A percentile compares a stretch with the other conserved stretches of the same genome.
Conservation (phyloP, 2,329 filamentous ascomycete species). For the Colletotrichum magnum region DNA sequence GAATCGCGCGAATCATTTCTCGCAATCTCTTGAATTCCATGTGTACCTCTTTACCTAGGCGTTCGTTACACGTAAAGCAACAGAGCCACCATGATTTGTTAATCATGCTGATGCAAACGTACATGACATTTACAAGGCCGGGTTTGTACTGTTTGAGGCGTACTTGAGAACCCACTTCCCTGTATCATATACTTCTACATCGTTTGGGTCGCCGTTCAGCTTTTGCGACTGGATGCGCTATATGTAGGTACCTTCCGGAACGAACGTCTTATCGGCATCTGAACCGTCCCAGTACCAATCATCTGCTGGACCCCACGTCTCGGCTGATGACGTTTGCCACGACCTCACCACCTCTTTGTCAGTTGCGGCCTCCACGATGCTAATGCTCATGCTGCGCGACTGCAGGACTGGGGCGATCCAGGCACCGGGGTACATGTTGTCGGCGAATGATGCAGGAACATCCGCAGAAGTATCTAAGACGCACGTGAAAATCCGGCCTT, state of each 20-base stretch:
- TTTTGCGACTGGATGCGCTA: slow-evolving; percentile 16
- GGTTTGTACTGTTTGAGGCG: background rate
- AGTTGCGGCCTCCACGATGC: slow-evolving; percentile 7
- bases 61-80: too few species aligned
- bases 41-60: too few species aligned
- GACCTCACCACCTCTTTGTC: background rate
- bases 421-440: slow-evolving; percentile 13
- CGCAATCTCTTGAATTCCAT: too few species aligned
- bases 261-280: slow-evolving; percentile 15
- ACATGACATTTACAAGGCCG: background rate
- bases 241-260: slow-evolving; percentile 13
- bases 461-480: slow-evolving; percentile 1
- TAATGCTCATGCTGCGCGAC: background rate
- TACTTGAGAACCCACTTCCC: slow-evolving; percentile 28
- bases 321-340: background rate
- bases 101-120: too few species aligned
- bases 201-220: background rate
- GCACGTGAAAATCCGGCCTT: slow-evolving; percentile 17
- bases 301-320: background rate
- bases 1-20: too few species aligned
- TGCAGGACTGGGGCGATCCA: slow-evolving; percentile 4
- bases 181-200: background rate
- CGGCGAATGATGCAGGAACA: slow-evolving; percentile 10
- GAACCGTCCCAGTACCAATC: slow-evolving; percentile 30
- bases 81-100: too few species aligned